A percentile compares a stretch with the other conserved stretches of the same genome.
These are phyloP conservation scores for Eryngium alpinum DNA, from an alignment of 140 eudicot species.

Conservation along the genomic window DNA sequence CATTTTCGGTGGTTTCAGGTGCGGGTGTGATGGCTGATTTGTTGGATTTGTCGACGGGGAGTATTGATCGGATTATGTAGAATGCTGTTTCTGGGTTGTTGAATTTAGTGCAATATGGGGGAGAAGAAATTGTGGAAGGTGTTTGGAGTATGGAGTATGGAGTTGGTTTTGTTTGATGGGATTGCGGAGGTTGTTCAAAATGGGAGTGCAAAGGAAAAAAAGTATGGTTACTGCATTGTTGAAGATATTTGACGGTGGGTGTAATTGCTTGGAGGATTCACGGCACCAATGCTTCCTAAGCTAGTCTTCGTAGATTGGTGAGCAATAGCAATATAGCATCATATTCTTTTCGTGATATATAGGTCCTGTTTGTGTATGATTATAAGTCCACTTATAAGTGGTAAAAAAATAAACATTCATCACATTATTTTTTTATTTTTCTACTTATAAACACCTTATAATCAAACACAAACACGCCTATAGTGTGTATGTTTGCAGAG, in stretches of 20 bases:
- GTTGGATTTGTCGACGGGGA: constrained; percentile 63
- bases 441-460: no score
- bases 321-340: no score
- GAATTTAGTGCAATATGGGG: constrained; percentile 70
- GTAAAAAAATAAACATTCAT: no score
- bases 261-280: constrained; percentile 19
- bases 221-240: constrained; percentile 51
- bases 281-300: constrained; percentile 19
- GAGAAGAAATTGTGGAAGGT: constrained; percentile 35
- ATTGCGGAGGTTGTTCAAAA: constrained; percentile 52
- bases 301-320: constrained; percentile 30
- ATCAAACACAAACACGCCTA: no score
- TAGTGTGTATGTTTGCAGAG: no score
- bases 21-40: constrained; percentile 74
- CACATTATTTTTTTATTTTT: no score
- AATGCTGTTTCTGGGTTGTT: constrained; percentile 72
- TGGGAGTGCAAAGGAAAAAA: constrained; percentile 68
- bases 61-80: constrained; percentile 60
- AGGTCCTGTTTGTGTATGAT: no score
- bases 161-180: constrained; percentile 42
- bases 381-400: no score
- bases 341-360: not conserved
- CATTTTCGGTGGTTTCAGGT: constrained; percentile 52
- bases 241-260: constrained; percentile 42
- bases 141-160: constrained; percentile 56